Conservation (phyloP, 2,329 filamentous ascomycete genomes). For the Sarocladium kiliense region DNA sequence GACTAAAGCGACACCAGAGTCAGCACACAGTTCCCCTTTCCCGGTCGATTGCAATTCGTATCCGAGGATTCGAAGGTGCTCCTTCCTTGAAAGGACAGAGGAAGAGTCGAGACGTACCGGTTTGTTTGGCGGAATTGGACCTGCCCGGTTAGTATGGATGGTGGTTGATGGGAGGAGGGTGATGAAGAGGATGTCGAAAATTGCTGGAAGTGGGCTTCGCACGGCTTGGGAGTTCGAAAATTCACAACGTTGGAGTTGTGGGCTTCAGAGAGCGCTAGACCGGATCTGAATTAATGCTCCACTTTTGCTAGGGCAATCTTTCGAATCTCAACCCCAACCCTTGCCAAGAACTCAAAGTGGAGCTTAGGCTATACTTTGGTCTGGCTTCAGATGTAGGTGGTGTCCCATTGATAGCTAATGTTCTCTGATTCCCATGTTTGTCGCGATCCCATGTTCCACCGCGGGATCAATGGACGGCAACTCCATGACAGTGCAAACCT, state of each 20-base stretch:
- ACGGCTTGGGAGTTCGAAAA: background rate
- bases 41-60: slow-evolving; percentile 2
- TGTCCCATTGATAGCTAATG: too few relatives aligned
- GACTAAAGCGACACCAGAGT: slow-evolving; percentile 30
- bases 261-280: background rate
- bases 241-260: slow-evolving; percentile 3
- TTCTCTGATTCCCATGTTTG: too few relatives aligned
- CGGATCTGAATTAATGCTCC: background rate
- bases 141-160: slow-evolving; percentile 10
- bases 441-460: too few relatives aligned
- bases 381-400: too few relatives aligned
- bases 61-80: background rate
- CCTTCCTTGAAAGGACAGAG: too few relatives aligned
- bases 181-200: slow-evolving; percentile 10
- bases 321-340: background rate
- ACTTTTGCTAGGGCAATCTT: slow-evolving; percentile 3
- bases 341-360: background rate
- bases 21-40: slow-evolving; percentile 13
- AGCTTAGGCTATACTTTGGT: background rate
- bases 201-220: background rate
- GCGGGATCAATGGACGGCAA: too few relatives aligned
- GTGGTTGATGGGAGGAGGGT: slow-evolving; percentile 11
- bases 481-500: too few relatives aligned
- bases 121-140: slow-evolving; percentile 22
- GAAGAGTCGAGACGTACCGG: slow-evolving; percentile 26